phyloP scores from a whole-genome alignment of 139 green algal genomes.

The Micromonas pusilla region DNA sequence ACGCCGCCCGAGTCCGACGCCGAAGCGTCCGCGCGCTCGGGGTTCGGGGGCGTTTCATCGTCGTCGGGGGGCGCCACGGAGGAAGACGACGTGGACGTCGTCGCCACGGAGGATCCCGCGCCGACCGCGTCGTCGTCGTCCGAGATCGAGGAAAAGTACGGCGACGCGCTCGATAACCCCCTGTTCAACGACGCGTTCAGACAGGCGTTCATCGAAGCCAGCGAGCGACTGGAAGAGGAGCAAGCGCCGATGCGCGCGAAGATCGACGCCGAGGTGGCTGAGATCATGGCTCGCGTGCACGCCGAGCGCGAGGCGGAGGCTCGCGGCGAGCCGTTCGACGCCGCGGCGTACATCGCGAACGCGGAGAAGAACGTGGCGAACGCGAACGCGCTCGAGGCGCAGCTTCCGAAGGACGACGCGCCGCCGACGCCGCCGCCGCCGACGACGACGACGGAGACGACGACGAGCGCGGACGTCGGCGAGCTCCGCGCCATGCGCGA shows the following conservation, averaged over 20 bases:
- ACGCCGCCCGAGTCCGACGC: too few species aligned
- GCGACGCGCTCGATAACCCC: neutral
- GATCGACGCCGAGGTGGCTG: neutral
- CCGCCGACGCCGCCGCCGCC: too few species aligned
- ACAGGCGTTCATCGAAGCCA: neutral
- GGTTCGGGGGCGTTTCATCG: too few species aligned
- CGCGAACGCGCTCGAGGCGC: neutral
- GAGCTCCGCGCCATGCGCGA: too few species aligned
- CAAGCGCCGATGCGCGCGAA: neutral
- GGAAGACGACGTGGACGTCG: neutral
- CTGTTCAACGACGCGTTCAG: conserved; percentile 10
- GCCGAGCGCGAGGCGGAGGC: neutral
- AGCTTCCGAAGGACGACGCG: too few species aligned
- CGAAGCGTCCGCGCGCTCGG: too few species aligned
- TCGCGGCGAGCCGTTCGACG: neutral
- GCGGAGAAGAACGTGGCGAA: neutral
- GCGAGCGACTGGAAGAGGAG: neutral
- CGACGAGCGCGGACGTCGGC: neutral
- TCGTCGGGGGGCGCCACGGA: too few species aligned
- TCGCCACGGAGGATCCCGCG: neutral
- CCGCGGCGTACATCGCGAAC: neutral
- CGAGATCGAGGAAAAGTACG: neutral
- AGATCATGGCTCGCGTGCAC: conserved; percentile 1
- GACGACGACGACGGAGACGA: neutral
- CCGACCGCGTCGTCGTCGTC: too few species aligned